A percentile compares a stretch with the other conserved stretches of the same genome.
phyloP scores from a whole-genome alignment of 1,139 yeast genomes.

The Scheffersomyces titani region DNA sequence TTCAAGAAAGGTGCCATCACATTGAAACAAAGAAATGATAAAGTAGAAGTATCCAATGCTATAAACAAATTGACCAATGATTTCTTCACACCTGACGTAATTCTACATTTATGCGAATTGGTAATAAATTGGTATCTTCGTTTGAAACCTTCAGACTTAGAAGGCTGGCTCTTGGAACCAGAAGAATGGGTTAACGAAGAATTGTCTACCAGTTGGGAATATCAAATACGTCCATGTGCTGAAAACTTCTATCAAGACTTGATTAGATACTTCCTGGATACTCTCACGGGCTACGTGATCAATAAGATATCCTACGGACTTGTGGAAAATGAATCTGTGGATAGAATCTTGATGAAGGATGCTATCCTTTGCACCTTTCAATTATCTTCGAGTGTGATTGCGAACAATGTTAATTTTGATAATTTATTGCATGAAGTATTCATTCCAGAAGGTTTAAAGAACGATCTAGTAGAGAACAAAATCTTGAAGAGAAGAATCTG shows the following conservation, averaged over 20 bases:
- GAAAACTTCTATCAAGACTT: conserved; percentile 82
- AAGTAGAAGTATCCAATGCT: conserved; percentile 61
- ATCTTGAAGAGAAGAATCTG: conserved; percentile 79
- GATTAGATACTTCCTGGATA: conserved; percentile 60
- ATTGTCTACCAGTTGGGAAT: conserved; percentile 76
- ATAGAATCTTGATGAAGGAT: conserved; percentile 69
- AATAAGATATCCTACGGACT: conserved; percentile 60
- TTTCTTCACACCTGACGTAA: conserved; percentile 58
- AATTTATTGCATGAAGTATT: conserved; percentile 57
- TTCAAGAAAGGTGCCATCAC: conserved; percentile 69
- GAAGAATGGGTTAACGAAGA: conserved; percentile 93
- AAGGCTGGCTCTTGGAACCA: conserved; percentile 80
- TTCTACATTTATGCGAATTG: conserved; percentile 62
- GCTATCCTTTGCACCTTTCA: conserved; percentile 82
- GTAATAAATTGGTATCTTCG: conserved; percentile 73
- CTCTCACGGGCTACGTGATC: conserved; percentile 62
- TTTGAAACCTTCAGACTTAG: conserved; percentile 73
- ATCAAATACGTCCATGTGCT: conserved; percentile 83
- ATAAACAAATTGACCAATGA: conserved; percentile 50
- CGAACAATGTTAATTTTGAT: conserved; percentile 66
- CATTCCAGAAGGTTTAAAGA: conserved; percentile 63
- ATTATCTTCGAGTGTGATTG: conserved; percentile 66
- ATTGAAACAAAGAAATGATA: conserved; percentile 62
- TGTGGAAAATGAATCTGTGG: conserved; percentile 34
- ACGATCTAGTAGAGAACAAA: conserved; percentile 48